Evolutionary conservation across 2,329 filamentous ascomycete genomes (phyloP).

Genomic region (Cladophialophora chaetospira): DNA sequence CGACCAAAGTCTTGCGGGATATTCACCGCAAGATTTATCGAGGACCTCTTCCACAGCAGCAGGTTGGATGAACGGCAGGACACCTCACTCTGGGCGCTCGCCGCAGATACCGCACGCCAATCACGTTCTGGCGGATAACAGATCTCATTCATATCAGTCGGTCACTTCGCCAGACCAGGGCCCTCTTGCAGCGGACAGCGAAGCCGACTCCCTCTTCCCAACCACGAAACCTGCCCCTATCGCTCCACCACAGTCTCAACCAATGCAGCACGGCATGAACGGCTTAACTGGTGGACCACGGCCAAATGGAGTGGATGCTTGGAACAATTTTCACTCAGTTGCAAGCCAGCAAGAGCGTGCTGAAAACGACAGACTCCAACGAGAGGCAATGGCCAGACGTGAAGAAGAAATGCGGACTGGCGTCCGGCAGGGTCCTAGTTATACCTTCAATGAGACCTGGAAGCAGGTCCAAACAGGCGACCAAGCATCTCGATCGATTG

Average conservation of each 20-base stretch:
- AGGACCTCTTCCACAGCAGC: constrained; percentile 46
- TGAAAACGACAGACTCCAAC: constrained; percentile 44
- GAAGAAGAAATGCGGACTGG: constrained; percentile 42
- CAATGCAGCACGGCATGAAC: constrained; percentile 28
- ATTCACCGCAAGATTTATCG: constrained; percentile 49
- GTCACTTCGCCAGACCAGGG: constrained; percentile 43
- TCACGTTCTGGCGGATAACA: constrained; percentile 38
- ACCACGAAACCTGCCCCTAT: constrained; percentile 50
- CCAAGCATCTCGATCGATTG: constrained; percentile 44
- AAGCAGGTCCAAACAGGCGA: constrained; percentile 48
- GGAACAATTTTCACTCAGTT: constrained; percentile 48
- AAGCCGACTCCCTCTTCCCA: constrained; percentile 42
- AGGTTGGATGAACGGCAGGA: constrained; percentile 34
- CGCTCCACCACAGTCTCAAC: constrained; percentile 46
- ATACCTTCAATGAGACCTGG: constrained; percentile 50
- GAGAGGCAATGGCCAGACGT: constrained; percentile 43
- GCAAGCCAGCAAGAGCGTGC: constrained; percentile 45
- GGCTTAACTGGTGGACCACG: constrained; percentile 34
- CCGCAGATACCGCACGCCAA: constrained; percentile 31
- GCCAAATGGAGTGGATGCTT: constrained; percentile 40
- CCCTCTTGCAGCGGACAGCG: constrained; percentile 38
- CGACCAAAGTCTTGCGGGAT: constrained; percentile 54
- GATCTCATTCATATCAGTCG: constrained; percentile 33
- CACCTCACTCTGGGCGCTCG: constrained; percentile 31
- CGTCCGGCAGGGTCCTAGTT: constrained; percentile 38